phyloP scores from a whole-genome alignment of 192 early-diverging fungal species.

The Gorgonomyces haynaldii region DNA sequence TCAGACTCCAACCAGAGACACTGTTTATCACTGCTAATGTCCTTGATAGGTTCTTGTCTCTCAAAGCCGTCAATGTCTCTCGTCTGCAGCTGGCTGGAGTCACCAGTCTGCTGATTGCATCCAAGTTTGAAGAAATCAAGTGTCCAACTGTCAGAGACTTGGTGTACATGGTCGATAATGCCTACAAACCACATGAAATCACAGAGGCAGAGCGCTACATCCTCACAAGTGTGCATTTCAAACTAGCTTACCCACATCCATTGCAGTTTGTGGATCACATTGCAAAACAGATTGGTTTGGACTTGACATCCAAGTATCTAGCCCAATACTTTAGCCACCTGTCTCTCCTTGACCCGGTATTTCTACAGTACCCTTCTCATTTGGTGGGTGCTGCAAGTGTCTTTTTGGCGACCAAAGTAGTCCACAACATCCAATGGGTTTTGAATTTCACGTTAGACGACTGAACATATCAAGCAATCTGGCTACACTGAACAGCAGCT shows the following conservation, averaged over 20 bases:
- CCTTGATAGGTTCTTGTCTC: constrained; percentile 77
- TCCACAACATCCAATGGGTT: constrained; percentile 3
- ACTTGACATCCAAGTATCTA: constrained; percentile 1
- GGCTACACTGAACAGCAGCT: constrained; percentile 4
- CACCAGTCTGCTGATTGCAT: constrained; percentile 64
- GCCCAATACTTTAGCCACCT: constrained; percentile 21
- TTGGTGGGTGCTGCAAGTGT: constrained; percentile 10
- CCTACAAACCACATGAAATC: constrained; percentile 56
- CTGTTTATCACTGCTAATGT: constrained; percentile 79
- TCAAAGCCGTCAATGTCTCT: constrained; percentile 51
- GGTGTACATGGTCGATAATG: constrained; percentile 57
- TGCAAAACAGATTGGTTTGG: constrained; percentile 48
- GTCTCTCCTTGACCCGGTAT: constrained; percentile 12
- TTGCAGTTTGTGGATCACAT: too few relatives aligned
- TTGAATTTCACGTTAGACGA: not conserved
- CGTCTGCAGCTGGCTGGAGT: constrained; percentile 85
- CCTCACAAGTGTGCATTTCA: constrained; percentile 54
- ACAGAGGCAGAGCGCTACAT: constrained; percentile 76
- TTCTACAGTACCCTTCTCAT: constrained; percentile 15
- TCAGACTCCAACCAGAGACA: constrained; percentile 51
- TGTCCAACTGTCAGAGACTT: constrained; percentile 66
- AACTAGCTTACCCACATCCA: not conserved
- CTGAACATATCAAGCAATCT: not conserved
- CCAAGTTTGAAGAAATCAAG: constrained; percentile 82
- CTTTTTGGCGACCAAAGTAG: constrained; percentile 12